Conservation (phyloP, 2,329 filamentous ascomycete genomes). For the Fusarium goolgardi region DNA sequence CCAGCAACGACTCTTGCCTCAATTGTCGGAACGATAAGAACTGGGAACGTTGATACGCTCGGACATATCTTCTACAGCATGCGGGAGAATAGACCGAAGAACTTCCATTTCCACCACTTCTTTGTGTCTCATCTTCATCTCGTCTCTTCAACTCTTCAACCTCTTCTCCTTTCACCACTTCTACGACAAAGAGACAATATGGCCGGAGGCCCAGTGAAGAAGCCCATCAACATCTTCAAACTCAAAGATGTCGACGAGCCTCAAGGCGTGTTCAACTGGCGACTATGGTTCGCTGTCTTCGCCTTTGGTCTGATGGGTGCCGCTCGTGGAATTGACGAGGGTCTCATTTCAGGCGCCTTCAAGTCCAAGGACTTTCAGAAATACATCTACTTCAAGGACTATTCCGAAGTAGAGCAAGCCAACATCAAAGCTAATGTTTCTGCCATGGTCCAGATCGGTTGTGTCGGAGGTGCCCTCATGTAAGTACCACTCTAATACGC, state of each 20-base stretch:
- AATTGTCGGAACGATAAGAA: neutral
- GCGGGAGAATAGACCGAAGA: neutral
- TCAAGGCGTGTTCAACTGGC: slow-evolving; percentile 25
- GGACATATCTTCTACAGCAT: neutral
- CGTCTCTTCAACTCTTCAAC: neutral
- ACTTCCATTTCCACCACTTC: neutral
- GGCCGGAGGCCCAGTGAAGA: slow-evolving; percentile 24
- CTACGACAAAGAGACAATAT: neutral
- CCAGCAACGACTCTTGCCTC: neutral
- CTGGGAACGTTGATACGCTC: neutral
- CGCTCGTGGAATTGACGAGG: slow-evolving; percentile 19
- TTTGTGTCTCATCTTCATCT: neutral
- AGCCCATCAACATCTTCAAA: slow-evolving; percentile 28
- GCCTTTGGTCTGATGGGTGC: slow-evolving; percentile 24
- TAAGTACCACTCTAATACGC: neutral
- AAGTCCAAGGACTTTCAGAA: slow-evolving; percentile 23
- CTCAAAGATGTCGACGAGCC: slow-evolving; percentile 19
- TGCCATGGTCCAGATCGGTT: slow-evolving; percentile 23
- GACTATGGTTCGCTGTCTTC: slow-evolving; percentile 28
- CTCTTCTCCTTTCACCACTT: too few species aligned
- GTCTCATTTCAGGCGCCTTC: slow-evolving; percentile 22
- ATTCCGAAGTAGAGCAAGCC: slow-evolving; percentile 13
- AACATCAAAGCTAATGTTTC: slow-evolving; percentile 32
- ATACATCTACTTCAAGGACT: slow-evolving; percentile 17
- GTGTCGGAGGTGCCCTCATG: slow-evolving; percentile 24